Conservation (phyloP, 257 asterid species). For the Nicotiana benthamiana region DNA sequence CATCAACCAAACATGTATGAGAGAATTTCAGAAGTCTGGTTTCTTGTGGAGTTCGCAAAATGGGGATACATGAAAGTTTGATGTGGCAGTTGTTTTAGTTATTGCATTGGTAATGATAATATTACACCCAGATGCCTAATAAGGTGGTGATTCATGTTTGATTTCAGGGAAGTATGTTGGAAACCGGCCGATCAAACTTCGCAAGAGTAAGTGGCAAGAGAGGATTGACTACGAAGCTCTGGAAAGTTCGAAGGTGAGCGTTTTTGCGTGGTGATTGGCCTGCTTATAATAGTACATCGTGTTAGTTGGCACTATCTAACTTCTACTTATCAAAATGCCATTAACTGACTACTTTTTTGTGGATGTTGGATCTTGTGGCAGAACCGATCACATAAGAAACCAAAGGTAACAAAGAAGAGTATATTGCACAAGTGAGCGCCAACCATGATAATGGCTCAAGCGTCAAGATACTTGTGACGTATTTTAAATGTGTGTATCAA, state of each 20-base stretch:
- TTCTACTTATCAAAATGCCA: neutral
- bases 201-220: constrained; percentile 92
- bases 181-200: constrained; percentile 88
- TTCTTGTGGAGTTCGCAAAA: neutral
- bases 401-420: constrained; percentile 14
- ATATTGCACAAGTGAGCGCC: constrained; percentile 13
- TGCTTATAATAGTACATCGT: neutral
- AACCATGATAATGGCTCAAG: neutral
- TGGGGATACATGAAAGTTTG: neutral
- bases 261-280: neutral
- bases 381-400: constrained; percentile 17
- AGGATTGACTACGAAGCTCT: constrained; percentile 65
- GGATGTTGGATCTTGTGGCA: constrained; percentile 2
- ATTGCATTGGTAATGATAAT: neutral
- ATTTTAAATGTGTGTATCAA: neutral
- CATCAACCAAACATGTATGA: neutral
- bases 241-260: constrained; percentile 61
- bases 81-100: neutral
- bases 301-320: neutral
- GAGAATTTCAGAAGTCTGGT: neutral
- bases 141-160: neutral
- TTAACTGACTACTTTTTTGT: neutral
- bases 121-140: neutral
- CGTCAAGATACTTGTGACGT: neutral
- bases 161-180: constrained; percentile 84